Conservation (phyloP, 2,329 filamentous ascomycete genomes). For the Fusarium sacchari region DNA sequence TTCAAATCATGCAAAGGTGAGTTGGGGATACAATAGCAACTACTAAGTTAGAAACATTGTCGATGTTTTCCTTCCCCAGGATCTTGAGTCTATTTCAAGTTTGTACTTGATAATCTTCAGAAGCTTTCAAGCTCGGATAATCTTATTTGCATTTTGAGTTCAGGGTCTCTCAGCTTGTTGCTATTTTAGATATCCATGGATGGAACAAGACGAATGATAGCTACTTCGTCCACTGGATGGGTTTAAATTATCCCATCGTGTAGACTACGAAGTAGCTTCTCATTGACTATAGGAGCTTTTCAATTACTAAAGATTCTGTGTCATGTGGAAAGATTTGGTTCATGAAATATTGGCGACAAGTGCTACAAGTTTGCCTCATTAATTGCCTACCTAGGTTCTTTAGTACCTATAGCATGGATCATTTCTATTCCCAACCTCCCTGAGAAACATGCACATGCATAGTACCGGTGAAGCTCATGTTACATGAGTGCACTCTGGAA, state of each 20-base stretch:
- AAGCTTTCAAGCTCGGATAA: no score
- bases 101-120: background rate
- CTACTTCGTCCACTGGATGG: background rate
- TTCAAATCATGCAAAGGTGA: constrained; percentile 1
- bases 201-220: background rate
- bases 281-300: background rate
- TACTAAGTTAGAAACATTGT: background rate
- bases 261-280: background rate
- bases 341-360: background rate
- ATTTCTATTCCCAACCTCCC: background rate
- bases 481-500: background rate
- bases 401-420: background rate
- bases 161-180: background rate
- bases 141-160: background rate
- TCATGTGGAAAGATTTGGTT: background rate
- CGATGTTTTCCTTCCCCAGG: background rate
- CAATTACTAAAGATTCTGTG: background rate
- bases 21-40: background rate
- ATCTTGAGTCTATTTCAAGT: background rate
- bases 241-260: background rate
- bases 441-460: background rate
- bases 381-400: background rate
- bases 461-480: background rate
- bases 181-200: background rate
- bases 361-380: background rate